phyloP scores from a whole-genome alignment of 257 asterid species.

The Primulina huaijiensis region DNA sequence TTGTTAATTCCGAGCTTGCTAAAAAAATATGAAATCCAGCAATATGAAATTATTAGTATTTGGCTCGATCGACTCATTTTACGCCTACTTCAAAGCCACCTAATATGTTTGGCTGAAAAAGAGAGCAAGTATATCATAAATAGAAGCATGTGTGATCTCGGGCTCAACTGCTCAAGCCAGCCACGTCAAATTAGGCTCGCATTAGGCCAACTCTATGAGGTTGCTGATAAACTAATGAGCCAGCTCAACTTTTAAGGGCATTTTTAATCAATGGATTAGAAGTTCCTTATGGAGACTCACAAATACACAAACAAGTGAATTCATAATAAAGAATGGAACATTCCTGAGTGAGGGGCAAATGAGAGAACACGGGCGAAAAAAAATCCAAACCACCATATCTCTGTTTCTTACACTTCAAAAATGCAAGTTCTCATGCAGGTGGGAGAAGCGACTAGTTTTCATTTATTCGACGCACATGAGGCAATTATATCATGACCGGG shows the following conservation, averaged over 20 bases:
- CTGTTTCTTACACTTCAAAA: conserved; percentile 1
- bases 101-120: neutral
- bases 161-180: neutral
- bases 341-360: neutral
- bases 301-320: neutral
- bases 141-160: no score
- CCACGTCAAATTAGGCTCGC: neutral
- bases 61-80: no score
- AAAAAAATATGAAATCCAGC: neutral
- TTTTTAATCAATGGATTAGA: neutral
- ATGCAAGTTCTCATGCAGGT: neutral
- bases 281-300: neutral
- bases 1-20: neutral
- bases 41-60: no score
- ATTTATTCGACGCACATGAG: neutral
- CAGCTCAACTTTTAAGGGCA: neutral
- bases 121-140: neutral
- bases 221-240: neutral
- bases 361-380: neutral
- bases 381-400: neutral
- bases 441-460: neutral
- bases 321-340: neutral
- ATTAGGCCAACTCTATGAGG: neutral
- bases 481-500: neutral
- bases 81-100: neutral